Conservation (phyloP, 2,329 filamentous ascomycete species). For the Ophiostoma ips region DNA sequence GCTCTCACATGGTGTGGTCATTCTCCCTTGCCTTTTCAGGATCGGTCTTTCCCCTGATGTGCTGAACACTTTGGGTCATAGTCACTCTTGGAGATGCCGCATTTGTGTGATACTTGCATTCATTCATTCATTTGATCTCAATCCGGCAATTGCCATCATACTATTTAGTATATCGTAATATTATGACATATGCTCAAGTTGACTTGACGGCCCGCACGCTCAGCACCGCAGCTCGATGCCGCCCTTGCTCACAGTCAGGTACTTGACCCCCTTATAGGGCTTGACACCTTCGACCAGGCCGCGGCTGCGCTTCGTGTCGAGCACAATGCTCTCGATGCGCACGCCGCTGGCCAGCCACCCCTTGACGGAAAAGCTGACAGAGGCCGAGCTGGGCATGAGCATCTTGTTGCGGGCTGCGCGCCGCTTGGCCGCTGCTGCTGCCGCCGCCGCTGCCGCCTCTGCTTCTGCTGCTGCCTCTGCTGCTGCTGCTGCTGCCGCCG, state of each 20-base stretch:
- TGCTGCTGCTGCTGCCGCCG: neutral
- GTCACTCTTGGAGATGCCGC: too few species aligned
- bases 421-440: slow-evolving; percentile 22
- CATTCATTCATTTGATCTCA: too few species aligned
- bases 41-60: too few species aligned
- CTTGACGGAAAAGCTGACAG: slow-evolving; percentile 57
- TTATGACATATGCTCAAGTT: neutral
- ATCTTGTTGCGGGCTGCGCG: slow-evolving; percentile 54
- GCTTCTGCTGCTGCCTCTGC: neutral
- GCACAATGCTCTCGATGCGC: slow-evolving; percentile 51
- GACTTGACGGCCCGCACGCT: neutral
- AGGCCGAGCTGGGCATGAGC: slow-evolving; percentile 66
- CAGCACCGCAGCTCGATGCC: slow-evolving; percentile 51
- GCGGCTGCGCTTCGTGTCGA: slow-evolving; percentile 66
- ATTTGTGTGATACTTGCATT: too few species aligned
- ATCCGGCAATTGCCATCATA: too few species aligned
- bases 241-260: slow-evolving; percentile 61
- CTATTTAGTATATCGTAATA: too few species aligned
- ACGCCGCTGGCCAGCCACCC: slow-evolving; percentile 56
- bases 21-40: too few species aligned
- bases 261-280: slow-evolving; percentile 97
- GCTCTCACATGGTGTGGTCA: too few species aligned
- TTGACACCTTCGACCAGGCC: slow-evolving; percentile 79
- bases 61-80: too few species aligned
- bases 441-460: slow-evolving; percentile 11